A percentile compares a stretch with the other conserved stretches of the same genome.
These are phyloP conservation scores for Phytopythium cucurbitacearum DNA, from an alignment of 352 stramenopile species.

Conservation along the genomic window DNA sequence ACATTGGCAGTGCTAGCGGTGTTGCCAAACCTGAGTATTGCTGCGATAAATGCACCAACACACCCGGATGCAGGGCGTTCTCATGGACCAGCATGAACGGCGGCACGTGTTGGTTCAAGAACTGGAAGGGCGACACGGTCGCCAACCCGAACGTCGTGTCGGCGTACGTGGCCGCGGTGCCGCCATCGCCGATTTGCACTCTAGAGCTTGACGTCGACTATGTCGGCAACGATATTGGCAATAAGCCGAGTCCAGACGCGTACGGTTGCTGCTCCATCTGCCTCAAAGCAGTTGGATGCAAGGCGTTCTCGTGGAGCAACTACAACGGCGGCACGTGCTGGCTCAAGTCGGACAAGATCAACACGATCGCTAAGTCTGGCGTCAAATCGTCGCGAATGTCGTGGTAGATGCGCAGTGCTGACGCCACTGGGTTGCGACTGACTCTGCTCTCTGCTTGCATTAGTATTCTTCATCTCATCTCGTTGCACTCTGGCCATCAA, in stretches of 20 bases:
- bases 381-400: conserved; percentile 11
- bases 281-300: conserved; percentile 15
- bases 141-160: conserved; percentile 9
- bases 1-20: conserved; percentile 16
- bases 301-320: conserved; percentile 38
- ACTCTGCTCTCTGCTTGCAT: not conserved
- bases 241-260: conserved; percentile 7
- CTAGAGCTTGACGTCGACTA: conserved; percentile 19
- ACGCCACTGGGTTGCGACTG: not conserved
- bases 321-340: conserved; percentile 46
- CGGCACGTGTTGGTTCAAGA: conserved; percentile 42
- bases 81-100: conserved; percentile 32
- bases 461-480: not conserved
- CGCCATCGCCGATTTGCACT: conserved; percentile 9
- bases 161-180: conserved; percentile 10
- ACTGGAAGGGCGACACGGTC: conserved; percentile 12
- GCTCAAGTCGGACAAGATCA: conserved; percentile 43
- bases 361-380: conserved; percentile 6
- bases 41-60: conserved; percentile 19
- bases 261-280: conserved; percentile 19
- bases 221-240: conserved; percentile 12
- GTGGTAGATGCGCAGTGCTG: not conserved
- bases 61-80: conserved; percentile 18
- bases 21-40: conserved; percentile 13
- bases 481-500: too few relatives aligned